Conservation (phyloP, 345 rosid genomes). For the Aquilaria yunnanensis region DNA sequence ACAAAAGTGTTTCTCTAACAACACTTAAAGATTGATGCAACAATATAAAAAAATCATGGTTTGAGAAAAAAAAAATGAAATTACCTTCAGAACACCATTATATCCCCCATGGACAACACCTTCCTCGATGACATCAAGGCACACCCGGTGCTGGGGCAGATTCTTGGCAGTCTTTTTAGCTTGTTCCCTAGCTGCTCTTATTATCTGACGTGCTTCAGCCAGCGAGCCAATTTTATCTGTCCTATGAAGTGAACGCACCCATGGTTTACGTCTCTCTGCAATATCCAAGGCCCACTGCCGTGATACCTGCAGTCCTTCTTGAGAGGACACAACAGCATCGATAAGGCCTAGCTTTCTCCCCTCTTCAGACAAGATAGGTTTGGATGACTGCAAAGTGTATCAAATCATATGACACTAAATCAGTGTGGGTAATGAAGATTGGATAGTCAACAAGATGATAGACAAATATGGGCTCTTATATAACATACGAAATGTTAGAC, state of each 20-base stretch:
- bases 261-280: slow-evolving; percentile 60
- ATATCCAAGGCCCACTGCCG: slow-evolving; percentile 84
- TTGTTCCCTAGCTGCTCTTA: slow-evolving; percentile 53
- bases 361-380: slow-evolving; percentile 79
- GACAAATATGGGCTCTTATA: no score
- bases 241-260: slow-evolving; percentile 75
- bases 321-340: slow-evolving; percentile 67
- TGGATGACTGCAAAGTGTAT: slow-evolving; percentile 56
- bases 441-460: no score
- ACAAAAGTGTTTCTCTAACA: slow-evolving; percentile 1
- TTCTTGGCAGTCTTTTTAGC: slow-evolving; percentile 77
- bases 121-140: slow-evolving; percentile 89
- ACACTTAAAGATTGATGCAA: not conserved
- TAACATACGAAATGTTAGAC: no score
- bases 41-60: not conserved
- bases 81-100: slow-evolving; percentile 79
- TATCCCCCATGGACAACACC: slow-evolving; percentile 94
- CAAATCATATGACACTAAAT: not conserved
- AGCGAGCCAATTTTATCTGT: slow-evolving; percentile 87
- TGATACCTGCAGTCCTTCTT: slow-evolving; percentile 71
- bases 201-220: slow-evolving; percentile 63
- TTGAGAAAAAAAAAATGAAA: not conserved
- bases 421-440: not conserved
- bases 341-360: slow-evolving; percentile 81
- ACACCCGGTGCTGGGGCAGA: slow-evolving; percentile 86